Evolutionary conservation across 257 asterid genomes (phyloP).

Genomic region (Knoxia roxburghii): DNA sequence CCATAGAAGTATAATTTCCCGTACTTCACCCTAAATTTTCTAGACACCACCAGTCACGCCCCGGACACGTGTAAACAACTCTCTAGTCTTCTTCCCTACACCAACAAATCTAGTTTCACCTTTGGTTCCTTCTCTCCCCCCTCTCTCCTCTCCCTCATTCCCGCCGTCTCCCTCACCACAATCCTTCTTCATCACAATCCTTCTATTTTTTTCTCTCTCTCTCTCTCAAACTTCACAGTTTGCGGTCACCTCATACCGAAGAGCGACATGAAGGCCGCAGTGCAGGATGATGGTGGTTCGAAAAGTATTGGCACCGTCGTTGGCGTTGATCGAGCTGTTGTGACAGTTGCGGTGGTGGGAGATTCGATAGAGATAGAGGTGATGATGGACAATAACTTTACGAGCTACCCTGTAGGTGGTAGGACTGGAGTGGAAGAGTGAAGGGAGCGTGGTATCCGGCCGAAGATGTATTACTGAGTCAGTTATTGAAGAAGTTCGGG

Average conservation of each 20-base stretch:
- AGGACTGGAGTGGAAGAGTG: slow-evolving; percentile 28
- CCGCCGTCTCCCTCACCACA: too few relatives aligned
- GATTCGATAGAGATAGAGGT: slow-evolving; percentile 7
- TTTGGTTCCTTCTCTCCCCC: too few relatives aligned
- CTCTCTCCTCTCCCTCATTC: too few relatives aligned
- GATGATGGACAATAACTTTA: not conserved
- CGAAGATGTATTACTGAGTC: slow-evolving; percentile 49
- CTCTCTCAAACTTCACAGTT: slow-evolving; percentile 34
- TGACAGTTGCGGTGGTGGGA: slow-evolving; percentile 24
- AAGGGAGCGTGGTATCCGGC: slow-evolving; percentile 71
- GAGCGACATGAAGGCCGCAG: slow-evolving; percentile 5
- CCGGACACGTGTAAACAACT: too few relatives aligned
- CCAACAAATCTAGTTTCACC: too few relatives aligned
- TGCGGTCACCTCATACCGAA: slow-evolving; percentile 19
- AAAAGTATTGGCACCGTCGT: slow-evolving; percentile 14
- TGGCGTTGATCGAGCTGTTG: slow-evolving; percentile 14
- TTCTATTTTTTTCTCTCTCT: slow-evolving; percentile 5
- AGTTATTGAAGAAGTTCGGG: slow-evolving; percentile 55
- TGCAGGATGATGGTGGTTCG: slow-evolving; percentile 17
- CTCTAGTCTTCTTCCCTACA: too few relatives aligned
- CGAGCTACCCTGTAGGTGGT: slow-evolving; percentile 13
- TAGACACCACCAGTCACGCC: too few relatives aligned
- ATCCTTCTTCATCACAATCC: not conserved
- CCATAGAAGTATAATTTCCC: too few relatives aligned
- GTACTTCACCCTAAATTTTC: too few relatives aligned